phyloP scores from a whole-genome alignment of 2,329 filamentous ascomycete genomes.

The Mycogone perniciosa region DNA sequence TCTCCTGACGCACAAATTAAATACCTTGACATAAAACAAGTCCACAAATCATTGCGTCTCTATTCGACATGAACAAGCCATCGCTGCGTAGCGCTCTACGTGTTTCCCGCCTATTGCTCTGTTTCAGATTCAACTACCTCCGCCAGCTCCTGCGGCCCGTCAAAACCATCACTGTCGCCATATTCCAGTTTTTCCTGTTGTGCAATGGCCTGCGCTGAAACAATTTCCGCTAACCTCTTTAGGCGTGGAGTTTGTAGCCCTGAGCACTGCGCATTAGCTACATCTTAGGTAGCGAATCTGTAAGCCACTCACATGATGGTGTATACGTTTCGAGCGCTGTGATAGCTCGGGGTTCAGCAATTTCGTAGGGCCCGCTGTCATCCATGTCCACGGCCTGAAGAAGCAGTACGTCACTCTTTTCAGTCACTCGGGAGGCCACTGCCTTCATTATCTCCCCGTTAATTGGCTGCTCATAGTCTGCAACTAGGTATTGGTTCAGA shows the following conservation, averaged over 20 bases:
- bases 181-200: slow-evolving; percentile 82
- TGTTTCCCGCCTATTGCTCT: slow-evolving; percentile 8
- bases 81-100: slow-evolving; percentile 9
- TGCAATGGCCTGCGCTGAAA: slow-evolving; percentile 90
- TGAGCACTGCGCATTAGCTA: slow-evolving; percentile 32
- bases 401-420: slow-evolving; percentile 95
- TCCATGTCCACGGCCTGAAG: slow-evolving; percentile 97
- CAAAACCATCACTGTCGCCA: slow-evolving; percentile 37
- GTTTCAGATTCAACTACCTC: slow-evolving; percentile 44
- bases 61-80: slow-evolving; percentile 19
- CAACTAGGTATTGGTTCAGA: slow-evolving; percentile 95
- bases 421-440: slow-evolving; percentile 90
- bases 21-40: slow-evolving; percentile 1
- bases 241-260: slow-evolving; percentile 93
- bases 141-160: slow-evolving; percentile 43
- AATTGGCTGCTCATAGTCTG: slow-evolving; percentile 98
- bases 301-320: slow-evolving; percentile 70
- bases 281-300: not conserved
- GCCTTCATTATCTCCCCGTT: slow-evolving; percentile 99
- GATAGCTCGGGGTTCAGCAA: slow-evolving; percentile 92
- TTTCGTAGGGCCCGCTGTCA: slow-evolving; percentile 96
- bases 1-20: slow-evolving; percentile 4
- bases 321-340: slow-evolving; percentile 97
- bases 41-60: slow-evolving; percentile 22
- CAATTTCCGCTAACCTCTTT: slow-evolving; percentile 96